Evolutionary conservation across 208 protist genomes (phyloP), one percentile per base, ranked within the genome.

Genomic region (Trypanosomatidae sp.): DNA sequence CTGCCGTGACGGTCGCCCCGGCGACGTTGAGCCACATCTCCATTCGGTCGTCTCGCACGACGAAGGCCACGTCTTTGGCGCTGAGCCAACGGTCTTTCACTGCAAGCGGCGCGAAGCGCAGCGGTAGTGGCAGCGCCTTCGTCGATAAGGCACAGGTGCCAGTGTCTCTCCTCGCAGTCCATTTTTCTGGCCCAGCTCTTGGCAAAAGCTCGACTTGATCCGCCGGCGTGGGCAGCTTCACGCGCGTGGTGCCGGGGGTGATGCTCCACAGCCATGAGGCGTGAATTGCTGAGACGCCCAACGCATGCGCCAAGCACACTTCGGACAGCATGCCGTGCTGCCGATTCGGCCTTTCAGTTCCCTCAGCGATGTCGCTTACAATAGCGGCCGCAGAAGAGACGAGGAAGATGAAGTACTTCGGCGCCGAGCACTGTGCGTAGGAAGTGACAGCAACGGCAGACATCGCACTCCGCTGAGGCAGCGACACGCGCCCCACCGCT

Each of bases 251-350:
- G 30, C 75, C 75, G 13, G 75, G 75, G n/a, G 53, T 47, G 28
- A 79, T 52, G 59, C 62, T 60, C 75, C 75, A 76, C 66, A 88
- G 68, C 86, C 86, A 91, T 28, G 68, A 62, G 9, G 81, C 69
- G 46, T 76, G 76, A 22, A 91, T 74, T 0, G 81, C 80, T 28
- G 82, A 81, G 28, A 91, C 71, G 7, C 86, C 86, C n/a, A 87
- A 62, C 8, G 83, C 83, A 76, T 91, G 86, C 3, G 86, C 86
- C 2, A 86, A 55, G 41, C 62, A 73, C 50, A 83, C 79, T 17
- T 79, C 79, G 4, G 74, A 56, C 22, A 79, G 22, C 33, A 43
- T 52, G 30, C 56, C 39, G 9, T 65, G 60, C 60, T 8, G 33
- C 60, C 46, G 39, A 19, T 47, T 22, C 33, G 46, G 60, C 39